Conservation (phyloP, 345 rosid genomes). For the Hibiscus syriacus region DNA sequence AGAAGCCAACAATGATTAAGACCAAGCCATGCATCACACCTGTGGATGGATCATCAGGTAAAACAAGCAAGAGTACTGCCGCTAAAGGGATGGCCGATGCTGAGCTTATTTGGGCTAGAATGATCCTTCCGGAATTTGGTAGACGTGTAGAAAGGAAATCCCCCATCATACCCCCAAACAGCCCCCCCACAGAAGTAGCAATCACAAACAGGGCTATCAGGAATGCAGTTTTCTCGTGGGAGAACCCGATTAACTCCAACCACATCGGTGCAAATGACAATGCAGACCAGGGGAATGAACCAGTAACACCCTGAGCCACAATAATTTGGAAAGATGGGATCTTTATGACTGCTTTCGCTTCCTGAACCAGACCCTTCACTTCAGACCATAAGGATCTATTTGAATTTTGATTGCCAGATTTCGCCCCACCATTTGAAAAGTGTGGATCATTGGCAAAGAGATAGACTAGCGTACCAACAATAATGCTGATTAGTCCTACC, state of each 20-base stretch:
- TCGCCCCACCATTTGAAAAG: constrained; percentile 25
- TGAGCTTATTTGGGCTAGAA: constrained; percentile 82
- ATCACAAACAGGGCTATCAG: constrained; percentile 53
- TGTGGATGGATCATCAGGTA: constrained; percentile 73
- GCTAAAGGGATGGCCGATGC: constrained; percentile 84
- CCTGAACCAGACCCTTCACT: constrained; percentile 46
- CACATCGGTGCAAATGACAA: constrained; percentile 84
- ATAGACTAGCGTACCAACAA: constrained; percentile 60
- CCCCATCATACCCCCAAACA: constrained; percentile 85
- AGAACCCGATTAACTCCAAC: constrained; percentile 86
- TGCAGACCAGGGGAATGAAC: constrained; percentile 93
- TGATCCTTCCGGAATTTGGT: constrained; percentile 79
- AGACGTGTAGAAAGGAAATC: constrained; percentile 51
- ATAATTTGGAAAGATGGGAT: constrained; percentile 76
- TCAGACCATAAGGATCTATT: constrained; percentile 44
- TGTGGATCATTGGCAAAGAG: constrained; percentile 72
- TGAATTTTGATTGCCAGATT: constrained; percentile 22
- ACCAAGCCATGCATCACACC: constrained; percentile 44
- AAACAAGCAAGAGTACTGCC: constrained; percentile 60
- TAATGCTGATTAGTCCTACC: constrained; percentile 63
- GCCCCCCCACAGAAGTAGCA: constrained; percentile 75
- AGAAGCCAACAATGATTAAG: constrained; percentile 51
- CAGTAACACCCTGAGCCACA: constrained; percentile 82
- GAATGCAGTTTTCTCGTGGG: constrained; percentile 61
- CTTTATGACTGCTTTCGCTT: constrained; percentile 52